Evolutionary conservation across 306 rosid genomes (phyloP).

Genomic region (Castanea crenata): DNA sequence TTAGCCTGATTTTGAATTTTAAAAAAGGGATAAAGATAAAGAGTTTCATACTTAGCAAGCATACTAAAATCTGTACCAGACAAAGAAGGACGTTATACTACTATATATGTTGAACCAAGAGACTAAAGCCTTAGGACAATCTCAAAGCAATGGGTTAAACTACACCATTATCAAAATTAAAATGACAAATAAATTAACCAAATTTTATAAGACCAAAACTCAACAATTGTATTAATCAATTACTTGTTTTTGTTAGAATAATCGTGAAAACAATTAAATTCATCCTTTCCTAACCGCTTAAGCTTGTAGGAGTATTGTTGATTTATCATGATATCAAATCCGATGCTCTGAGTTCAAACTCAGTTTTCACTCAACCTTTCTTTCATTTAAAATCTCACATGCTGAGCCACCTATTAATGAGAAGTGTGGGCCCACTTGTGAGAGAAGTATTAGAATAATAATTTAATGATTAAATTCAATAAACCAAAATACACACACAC

Average conservation of each 20-base stretch:
- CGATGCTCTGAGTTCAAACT: too few relatives aligned
- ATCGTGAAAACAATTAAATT: too few relatives aligned
- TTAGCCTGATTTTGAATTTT: conserved; percentile 39
- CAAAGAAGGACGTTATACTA: background rate
- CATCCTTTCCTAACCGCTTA: too few relatives aligned
- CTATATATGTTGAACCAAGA: background rate
- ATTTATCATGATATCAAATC: too few relatives aligned
- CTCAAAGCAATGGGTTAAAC: background rate
- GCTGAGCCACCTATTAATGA: too few relatives aligned
- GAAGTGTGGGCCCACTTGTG: too few relatives aligned
- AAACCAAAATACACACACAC: too few relatives aligned
- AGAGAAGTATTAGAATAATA: too few relatives aligned
- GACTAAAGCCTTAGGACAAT: background rate
- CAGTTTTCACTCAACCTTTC: too few relatives aligned
- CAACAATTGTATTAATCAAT: background rate
- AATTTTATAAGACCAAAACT: background rate
- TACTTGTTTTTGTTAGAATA: background rate
- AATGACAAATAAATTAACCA: background rate
- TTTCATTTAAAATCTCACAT: too few relatives aligned
- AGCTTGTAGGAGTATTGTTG: too few relatives aligned
- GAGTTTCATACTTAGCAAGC: background rate
- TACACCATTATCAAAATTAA: background rate
- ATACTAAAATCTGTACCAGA: background rate
- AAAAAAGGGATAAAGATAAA: background rate
- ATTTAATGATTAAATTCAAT: too few relatives aligned